phyloP scores from a whole-genome alignment of 106 monocot genomes.

The Triglochin maritima region DNA sequence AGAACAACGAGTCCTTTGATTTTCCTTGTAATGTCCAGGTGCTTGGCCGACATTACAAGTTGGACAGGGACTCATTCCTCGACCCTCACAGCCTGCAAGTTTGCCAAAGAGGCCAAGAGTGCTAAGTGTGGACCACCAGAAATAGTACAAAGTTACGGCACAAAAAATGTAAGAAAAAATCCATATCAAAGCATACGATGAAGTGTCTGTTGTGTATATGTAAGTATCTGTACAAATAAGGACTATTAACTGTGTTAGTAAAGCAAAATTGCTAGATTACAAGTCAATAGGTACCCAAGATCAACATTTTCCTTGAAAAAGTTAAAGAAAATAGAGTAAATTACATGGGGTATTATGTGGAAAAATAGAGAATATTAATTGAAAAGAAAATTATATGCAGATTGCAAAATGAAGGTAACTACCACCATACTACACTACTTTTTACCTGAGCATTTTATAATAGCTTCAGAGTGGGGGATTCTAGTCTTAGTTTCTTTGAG shows the following conservation, averaged over 20 bases:
- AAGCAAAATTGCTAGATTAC: too few species aligned
- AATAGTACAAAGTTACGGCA: too few species aligned
- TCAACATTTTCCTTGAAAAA: too few species aligned
- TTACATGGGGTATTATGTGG: background rate
- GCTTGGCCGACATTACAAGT: slow-evolving; percentile 56
- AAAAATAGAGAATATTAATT: background rate
- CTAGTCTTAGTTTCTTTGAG: slow-evolving; percentile 47
- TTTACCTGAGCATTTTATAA: slow-evolving; percentile 79
- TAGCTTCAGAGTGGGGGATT: slow-evolving; percentile 79
- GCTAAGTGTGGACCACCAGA: too few species aligned
- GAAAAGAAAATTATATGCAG: background rate
- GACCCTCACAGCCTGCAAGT: slow-evolving; percentile 29
- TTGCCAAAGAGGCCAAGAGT: slow-evolving; percentile 16
- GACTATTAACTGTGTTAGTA: too few species aligned
- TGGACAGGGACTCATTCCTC: slow-evolving; percentile 57
- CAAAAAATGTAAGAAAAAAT: too few species aligned
- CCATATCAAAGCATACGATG: too few species aligned
- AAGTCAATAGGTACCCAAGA: too few species aligned
- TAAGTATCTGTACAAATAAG: too few species aligned
- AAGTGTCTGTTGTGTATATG: too few species aligned
- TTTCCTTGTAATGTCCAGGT: slow-evolving; percentile 53
- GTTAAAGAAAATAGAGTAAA: too few species aligned
- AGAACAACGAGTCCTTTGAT: slow-evolving; percentile 57
- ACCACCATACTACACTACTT: background rate
- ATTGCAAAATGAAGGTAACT: background rate